Percentiles rank a stretch among this genome's conserved stretches.
These are phyloP conservation scores for Xylariaceae sp. DNA, from an alignment of 2,329 filamentous ascomycete genomes.

Conservation along the genomic window DNA sequence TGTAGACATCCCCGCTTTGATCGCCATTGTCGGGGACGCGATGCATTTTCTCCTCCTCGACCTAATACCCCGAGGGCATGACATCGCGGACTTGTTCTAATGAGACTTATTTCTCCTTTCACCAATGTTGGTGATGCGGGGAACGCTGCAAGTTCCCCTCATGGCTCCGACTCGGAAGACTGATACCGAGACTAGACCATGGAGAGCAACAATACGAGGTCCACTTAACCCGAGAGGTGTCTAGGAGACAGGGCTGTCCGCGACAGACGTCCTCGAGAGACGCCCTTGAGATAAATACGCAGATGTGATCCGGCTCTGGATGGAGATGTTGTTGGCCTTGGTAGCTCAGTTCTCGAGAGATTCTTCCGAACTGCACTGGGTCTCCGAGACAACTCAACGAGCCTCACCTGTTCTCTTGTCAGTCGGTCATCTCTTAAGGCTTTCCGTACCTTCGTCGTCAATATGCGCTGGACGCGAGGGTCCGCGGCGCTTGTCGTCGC, in stretches of 20 bases:
- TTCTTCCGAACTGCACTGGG: too few relatives aligned
- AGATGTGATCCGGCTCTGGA: neutral
- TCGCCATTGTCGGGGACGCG: neutral
- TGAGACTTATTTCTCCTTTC: neutral
- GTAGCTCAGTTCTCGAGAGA: neutral
- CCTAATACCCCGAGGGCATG: neutral
- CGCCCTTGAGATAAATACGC: neutral
- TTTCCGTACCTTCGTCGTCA: neutral
- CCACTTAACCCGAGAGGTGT: neutral
- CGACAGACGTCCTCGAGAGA: neutral
- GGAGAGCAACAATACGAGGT: neutral
- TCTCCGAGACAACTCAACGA: neutral
- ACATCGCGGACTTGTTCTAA: neutral
- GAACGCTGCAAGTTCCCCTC: neutral
- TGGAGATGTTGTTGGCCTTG: neutral
- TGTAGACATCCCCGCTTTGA: neutral
- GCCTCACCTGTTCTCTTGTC: neutral
- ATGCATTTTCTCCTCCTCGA: neutral
- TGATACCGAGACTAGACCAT: neutral
- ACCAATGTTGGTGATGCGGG: neutral
- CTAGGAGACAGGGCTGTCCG: too few relatives aligned
- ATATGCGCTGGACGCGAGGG: slow-evolving; percentile 8
- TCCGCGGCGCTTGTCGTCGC: slow-evolving; percentile 3
- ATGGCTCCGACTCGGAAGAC: neutral
- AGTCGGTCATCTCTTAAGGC: neutral